These are phyloP conservation scores for Acanthamoeba culbertsoni DNA, from an alignment of 208 protist genomes.

Conservation along the genomic window DNA sequence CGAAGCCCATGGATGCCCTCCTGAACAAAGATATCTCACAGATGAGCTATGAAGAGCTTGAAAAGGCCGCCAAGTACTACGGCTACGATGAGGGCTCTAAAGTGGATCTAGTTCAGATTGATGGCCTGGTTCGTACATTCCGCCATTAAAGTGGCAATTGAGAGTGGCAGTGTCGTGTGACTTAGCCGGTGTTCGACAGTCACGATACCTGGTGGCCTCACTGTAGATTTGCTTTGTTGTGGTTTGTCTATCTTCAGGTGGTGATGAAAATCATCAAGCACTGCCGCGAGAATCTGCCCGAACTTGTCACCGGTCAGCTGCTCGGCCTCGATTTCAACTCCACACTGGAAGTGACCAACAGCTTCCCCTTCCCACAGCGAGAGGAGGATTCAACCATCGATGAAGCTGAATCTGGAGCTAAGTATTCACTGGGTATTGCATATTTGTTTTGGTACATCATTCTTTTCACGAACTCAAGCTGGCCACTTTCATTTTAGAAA, in stretches of 20 bases:
- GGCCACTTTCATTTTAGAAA: slow-evolving; percentile 70
- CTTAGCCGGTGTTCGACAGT: background rate
- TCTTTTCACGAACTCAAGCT: no score
- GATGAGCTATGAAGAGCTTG: slow-evolving; percentile 52
- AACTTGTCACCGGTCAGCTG: slow-evolving; percentile 82
- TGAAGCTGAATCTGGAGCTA: slow-evolving; percentile 41
- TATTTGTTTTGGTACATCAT: background rate
- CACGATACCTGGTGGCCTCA: background rate
- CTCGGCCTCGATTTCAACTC: slow-evolving; percentile 84
- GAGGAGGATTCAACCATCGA: slow-evolving; percentile 57
- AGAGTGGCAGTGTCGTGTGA: background rate
- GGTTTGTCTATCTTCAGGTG: no score
- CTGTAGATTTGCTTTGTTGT: no score
- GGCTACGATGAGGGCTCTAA: background rate
- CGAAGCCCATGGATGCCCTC: background rate
- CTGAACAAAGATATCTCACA: slow-evolving; percentile 43
- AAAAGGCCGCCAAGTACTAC: slow-evolving; percentile 16
- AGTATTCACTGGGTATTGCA: slow-evolving; percentile 47
- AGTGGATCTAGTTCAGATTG: slow-evolving; percentile 44
- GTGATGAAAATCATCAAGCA: slow-evolving; percentile 89
- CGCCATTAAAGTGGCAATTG: background rate
- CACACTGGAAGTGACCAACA: slow-evolving; percentile 85
- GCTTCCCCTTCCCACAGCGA: slow-evolving; percentile 82
- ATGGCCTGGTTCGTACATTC: background rate
- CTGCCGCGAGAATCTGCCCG: slow-evolving; percentile 81